Conservation (phyloP, 805 yeast genomes). For the Maudiozyma bulderi region DNA sequence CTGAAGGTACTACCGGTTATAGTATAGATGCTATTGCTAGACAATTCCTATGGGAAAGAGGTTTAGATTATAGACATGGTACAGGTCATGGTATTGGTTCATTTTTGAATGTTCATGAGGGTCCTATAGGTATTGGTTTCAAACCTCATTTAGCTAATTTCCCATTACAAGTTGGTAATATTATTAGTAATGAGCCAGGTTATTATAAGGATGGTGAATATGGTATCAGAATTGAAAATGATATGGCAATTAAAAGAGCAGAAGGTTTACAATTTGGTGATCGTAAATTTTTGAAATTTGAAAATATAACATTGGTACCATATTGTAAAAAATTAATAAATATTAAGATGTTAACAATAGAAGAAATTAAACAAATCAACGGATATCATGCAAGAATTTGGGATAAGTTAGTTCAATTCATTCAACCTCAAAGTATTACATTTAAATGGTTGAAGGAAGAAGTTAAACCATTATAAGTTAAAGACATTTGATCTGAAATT, state of each 20-base stretch:
- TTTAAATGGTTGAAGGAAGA: conserved; percentile 65
- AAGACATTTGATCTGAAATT: no score
- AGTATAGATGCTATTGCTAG: conserved; percentile 77
- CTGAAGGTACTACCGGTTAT: conserved; percentile 64
- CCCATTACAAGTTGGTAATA: conserved; percentile 56
- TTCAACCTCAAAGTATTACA: conserved; percentile 53
- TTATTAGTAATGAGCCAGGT: conserved; percentile 91
- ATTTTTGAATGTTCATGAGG: conserved; percentile 86
- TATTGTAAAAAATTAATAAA: conserved; percentile 73
- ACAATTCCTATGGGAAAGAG: conserved; percentile 70
- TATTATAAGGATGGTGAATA: conserved; percentile 81
- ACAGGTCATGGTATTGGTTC: conserved; percentile 98
- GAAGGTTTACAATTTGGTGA: conserved; percentile 43
- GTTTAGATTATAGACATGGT: conserved; percentile 85
- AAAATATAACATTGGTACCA: conserved; percentile 79
- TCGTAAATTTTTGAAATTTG: conserved; percentile 55
- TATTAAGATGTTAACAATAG: conserved; percentile 39
- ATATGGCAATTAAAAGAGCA: conserved; percentile 45
- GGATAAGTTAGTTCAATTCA: conserved; percentile 38
- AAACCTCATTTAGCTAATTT: conserved; percentile 39
- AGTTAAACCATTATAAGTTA: conserved; percentile 15
- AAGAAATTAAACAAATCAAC: conserved; percentile 64
- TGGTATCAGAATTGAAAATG: conserved; percentile 87
- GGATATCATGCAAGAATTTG: conserved; percentile 52
- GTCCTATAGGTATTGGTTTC: conserved; percentile 75